These are phyloP conservation scores for Microdochium bolleyi DNA, from an alignment of 2,329 filamentous ascomycete species.

Conservation along the genomic window DNA sequence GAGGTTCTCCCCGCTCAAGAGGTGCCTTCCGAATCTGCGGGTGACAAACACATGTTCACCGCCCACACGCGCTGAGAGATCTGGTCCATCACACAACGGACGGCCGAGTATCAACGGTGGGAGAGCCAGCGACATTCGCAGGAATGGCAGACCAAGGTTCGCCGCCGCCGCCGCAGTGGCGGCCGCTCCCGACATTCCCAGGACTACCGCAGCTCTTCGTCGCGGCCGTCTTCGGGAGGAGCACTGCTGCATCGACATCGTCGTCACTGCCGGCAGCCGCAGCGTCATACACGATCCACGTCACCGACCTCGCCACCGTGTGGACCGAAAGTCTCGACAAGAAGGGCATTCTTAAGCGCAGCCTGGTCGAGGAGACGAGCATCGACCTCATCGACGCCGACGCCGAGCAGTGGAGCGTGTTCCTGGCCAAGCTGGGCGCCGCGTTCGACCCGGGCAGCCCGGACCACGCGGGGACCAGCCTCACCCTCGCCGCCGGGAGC, in stretches of 20 bases:
- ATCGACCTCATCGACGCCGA: constrained; percentile 65
- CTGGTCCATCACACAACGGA: too few relatives aligned
- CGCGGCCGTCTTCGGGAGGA: constrained; percentile 42
- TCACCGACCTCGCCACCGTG: constrained; percentile 67
- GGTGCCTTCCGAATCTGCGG: too few relatives aligned
- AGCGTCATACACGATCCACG: constrained; percentile 52
- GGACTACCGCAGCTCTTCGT: constrained; percentile 54
- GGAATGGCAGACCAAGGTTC: too few relatives aligned
- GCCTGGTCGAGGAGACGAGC: constrained; percentile 53
- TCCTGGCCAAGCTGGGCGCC: constrained; percentile 54
- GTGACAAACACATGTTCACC: too few relatives aligned
- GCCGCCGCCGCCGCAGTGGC: constrained; percentile 26
- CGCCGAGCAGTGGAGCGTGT: constrained; percentile 56
- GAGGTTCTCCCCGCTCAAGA: too few relatives aligned
- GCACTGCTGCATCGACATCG: background rate
- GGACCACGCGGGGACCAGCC: constrained; percentile 33
- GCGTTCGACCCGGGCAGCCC: constrained; percentile 39
- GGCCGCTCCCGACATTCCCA: constrained; percentile 34
- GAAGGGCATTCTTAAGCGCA: constrained; percentile 54
- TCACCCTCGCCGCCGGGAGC: constrained; percentile 30
- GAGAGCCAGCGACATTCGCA: too few relatives aligned
- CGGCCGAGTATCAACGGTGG: too few relatives aligned
- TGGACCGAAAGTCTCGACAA: constrained; percentile 62
- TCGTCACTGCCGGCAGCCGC: constrained; percentile 4
- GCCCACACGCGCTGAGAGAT: too few relatives aligned